These are phyloP conservation scores for Pisolithus albus DNA, from an alignment of 768 basidiomycete species.

Conservation along the genomic window DNA sequence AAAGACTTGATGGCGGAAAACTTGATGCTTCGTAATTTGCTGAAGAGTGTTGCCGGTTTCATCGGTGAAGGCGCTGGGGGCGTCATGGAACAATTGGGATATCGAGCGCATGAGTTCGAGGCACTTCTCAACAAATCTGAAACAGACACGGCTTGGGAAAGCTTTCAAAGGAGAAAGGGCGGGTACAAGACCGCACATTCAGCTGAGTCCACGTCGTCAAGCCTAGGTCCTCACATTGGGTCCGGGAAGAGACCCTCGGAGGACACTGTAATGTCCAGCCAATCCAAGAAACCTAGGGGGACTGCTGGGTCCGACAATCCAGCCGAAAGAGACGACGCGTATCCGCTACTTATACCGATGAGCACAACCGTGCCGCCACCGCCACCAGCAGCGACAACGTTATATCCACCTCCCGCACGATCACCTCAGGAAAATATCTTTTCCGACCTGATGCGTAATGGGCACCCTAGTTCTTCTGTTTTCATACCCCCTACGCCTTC, in stretches of 20 bases:
- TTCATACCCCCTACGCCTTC: conserved; percentile 46
- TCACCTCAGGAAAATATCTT: conserved; percentile 49
- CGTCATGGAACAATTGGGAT: conserved; percentile 70
- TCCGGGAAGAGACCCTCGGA: conserved; percentile 22
- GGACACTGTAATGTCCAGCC: conserved; percentile 22
- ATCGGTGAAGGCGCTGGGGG: conserved; percentile 86
- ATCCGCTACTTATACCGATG: conserved; percentile 54
- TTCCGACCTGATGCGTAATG: conserved; percentile 51
- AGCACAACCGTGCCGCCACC: conserved; percentile 32
- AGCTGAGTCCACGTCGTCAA: conserved; percentile 24
- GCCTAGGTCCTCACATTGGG: conserved; percentile 20
- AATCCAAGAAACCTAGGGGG: conserved; percentile 48
- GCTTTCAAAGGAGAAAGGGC: conserved; percentile 66
- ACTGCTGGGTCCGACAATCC: conserved; percentile 37
- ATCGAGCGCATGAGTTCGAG: conserved; percentile 71
- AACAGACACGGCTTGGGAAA: conserved; percentile 91
- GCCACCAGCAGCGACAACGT: conserved; percentile 24
- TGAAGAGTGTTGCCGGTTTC: conserved; percentile 69
- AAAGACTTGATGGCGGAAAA: conserved; percentile 88
- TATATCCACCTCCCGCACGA: conserved; percentile 42
- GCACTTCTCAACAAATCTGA: conserved; percentile 79
- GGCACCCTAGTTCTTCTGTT: conserved; percentile 50
- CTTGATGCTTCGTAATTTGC: conserved; percentile 69
- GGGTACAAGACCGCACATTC: conserved; percentile 25
- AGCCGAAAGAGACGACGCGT: conserved; percentile 35